A percentile compares a stretch with the other conserved stretches of the same genome.
Conservation (phyloP, 2,329 filamentous ascomycete genomes). For the Xylaria sp. region DNA sequence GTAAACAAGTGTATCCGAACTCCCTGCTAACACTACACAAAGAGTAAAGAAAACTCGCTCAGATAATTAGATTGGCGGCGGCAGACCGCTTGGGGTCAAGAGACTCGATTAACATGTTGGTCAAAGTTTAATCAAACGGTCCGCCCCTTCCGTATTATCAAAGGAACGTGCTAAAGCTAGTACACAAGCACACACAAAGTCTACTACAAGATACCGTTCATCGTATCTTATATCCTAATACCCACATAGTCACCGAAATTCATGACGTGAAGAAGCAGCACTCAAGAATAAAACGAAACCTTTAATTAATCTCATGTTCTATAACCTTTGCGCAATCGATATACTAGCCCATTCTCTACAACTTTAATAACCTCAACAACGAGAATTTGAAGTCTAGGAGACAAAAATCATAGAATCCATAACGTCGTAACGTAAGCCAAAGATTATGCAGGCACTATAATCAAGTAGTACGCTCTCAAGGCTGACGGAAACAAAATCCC, state of each 20-base stretch:
- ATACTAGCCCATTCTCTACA: not conserved
- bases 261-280: not conserved
- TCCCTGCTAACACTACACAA: too few species aligned
- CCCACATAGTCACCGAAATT: not conserved
- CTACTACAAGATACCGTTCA: not conserved
- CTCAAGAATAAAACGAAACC: not conserved
- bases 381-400: not conserved
- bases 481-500: not conserved
- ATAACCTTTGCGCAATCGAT: not conserved
- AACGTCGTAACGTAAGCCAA: not conserved
- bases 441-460: not conserved
- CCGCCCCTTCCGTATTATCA: not conserved
- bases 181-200: not conserved
- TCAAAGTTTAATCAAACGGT: not conserved
- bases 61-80: too few species aligned
- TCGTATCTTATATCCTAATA: not conserved
- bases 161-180: not conserved
- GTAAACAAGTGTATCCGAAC: too few species aligned
- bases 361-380: not conserved
- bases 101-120: not conserved
- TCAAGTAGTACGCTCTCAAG: too few species aligned
- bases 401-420: not conserved
- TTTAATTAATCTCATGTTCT: not conserved
- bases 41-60: too few species aligned
- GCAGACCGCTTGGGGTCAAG: too few species aligned